phyloP scores from a whole-genome alignment of 163 green algal genomes.

The Coccomyxa subellipsoidea region DNA sequence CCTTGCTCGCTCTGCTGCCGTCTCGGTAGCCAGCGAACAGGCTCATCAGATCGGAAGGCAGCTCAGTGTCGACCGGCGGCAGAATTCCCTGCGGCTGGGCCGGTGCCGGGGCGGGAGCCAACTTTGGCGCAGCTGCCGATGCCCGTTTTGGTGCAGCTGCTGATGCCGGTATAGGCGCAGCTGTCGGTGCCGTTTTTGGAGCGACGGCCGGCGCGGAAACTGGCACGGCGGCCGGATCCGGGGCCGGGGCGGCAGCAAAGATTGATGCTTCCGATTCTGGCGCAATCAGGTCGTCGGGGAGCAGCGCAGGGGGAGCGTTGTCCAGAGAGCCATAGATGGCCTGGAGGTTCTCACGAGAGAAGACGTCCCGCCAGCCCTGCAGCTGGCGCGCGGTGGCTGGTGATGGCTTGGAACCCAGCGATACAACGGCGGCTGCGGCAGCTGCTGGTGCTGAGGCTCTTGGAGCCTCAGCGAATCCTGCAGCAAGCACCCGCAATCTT shows the following conservation, averaged over 20 bases:
- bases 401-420: too few species aligned
- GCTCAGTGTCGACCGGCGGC: background rate
- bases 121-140: too few species aligned
- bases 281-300: background rate
- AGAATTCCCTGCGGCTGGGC: background rate
- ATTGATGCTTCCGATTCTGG: background rate
- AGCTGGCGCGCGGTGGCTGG: too few species aligned
- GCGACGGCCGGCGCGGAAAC: background rate
- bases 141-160: too few species aligned
- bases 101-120: background rate
- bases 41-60: background rate
- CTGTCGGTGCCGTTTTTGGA: too few species aligned
- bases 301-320: background rate
- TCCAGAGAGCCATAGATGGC: background rate
- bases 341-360: background rate
- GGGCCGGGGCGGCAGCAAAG: background rate
- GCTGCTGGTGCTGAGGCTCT: too few species aligned
- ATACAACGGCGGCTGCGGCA: too few species aligned
- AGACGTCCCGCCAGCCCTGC: background rate
- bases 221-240: too few species aligned
- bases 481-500: too few species aligned
- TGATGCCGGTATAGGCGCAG: too few species aligned
- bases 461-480: too few species aligned
- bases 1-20: background rate
- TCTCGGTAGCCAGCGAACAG: background rate